phyloP scores from a whole-genome alignment of 176 grass and related monocot genomes.

The Oryza australiensis region DNA sequence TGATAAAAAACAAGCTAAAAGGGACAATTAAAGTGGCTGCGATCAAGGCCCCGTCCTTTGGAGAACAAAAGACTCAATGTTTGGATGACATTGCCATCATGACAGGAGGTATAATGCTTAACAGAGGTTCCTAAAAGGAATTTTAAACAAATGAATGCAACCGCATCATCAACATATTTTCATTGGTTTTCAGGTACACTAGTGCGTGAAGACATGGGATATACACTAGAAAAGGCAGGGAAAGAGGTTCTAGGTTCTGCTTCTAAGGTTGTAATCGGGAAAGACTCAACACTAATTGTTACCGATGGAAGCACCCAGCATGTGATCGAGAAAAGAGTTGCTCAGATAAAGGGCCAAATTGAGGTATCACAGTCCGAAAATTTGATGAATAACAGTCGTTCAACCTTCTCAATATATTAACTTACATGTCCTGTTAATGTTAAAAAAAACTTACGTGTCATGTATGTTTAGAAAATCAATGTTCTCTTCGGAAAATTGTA shows the following conservation, averaged over 20 bases:
- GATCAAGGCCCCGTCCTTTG: slow-evolving; percentile 89
- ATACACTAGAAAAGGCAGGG: slow-evolving; percentile 70
- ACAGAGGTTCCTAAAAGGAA: not conserved
- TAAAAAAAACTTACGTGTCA: not conserved
- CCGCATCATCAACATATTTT: slow-evolving; percentile 4
- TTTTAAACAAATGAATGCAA: slow-evolving; percentile 15
- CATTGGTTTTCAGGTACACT: slow-evolving; percentile 65
- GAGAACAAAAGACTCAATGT: slow-evolving; percentile 80
- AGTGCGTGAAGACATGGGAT: slow-evolving; percentile 74
- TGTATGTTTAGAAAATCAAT: slow-evolving; percentile 3
- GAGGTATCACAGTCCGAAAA: slow-evolving; percentile 51
- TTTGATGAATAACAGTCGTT: not conserved
- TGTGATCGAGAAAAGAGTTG: slow-evolving; percentile 67
- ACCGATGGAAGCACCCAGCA: slow-evolving; percentile 65
- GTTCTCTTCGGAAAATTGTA: not conserved
- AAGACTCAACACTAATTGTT: slow-evolving; percentile 90
- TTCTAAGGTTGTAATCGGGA: slow-evolving; percentile 69
- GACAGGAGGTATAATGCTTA: slow-evolving; percentile 68
- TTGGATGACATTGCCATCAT: slow-evolving; percentile 88
- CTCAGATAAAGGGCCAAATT: slow-evolving; percentile 61
- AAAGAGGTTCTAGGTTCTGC: slow-evolving; percentile 87
- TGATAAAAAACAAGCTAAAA: slow-evolving; percentile 89
- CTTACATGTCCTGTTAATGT: not conserved
- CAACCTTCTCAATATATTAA: not conserved
- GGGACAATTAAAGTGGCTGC: slow-evolving; percentile 80